phyloP scores from a whole-genome alignment of 148 eudicot genomes.

The Heliosperma pusillum region DNA sequence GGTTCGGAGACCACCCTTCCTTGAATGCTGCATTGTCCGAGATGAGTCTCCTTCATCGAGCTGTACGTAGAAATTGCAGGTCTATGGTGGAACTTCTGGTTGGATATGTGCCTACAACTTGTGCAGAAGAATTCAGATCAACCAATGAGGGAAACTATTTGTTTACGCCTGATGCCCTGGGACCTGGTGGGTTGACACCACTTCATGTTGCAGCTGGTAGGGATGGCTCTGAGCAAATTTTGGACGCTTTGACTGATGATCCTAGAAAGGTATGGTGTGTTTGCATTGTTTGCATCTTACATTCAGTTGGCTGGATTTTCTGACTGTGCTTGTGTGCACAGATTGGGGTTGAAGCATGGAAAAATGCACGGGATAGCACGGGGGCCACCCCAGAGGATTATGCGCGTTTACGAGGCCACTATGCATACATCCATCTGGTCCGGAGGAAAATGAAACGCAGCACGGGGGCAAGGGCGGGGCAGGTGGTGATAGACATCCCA shows the following conservation, averaged over 20 bases:
- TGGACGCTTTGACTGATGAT: slow-evolving; percentile 83
- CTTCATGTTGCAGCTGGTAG: slow-evolving; percentile 77
- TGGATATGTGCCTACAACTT: slow-evolving; percentile 33
- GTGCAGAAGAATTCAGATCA: slow-evolving; percentile 19
- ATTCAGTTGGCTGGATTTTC: background rate
- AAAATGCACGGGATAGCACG: slow-evolving; percentile 49
- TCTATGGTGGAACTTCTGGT: slow-evolving; percentile 63
- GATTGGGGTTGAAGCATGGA: slow-evolving; percentile 85
- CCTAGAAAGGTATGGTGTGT: slow-evolving; percentile 53
- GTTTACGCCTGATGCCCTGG: slow-evolving; percentile 69
- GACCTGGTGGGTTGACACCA: slow-evolving; percentile 89
- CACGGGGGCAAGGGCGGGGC: slow-evolving; percentile 33
- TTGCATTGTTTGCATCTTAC: background rate
- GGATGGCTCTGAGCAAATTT: slow-evolving; percentile 58
- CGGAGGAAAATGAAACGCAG: slow-evolving; percentile 52
- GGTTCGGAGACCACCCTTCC: slow-evolving; percentile 45
- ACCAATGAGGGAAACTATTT: slow-evolving; percentile 27
- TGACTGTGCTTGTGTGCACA: slow-evolving; percentile 22
- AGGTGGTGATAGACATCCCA: slow-evolving; percentile 64
- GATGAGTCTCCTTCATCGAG: slow-evolving; percentile 70
- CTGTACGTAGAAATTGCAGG: slow-evolving; percentile 61
- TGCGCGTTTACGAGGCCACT: slow-evolving; percentile 61
- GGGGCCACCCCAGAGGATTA: slow-evolving; percentile 81
- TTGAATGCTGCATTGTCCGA: slow-evolving; percentile 45
- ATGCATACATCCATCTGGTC: slow-evolving; percentile 57